Evolutionary conservation across 2,329 filamentous ascomycete species (phyloP), one percentile per base, ranked within the genome.

Genomic region (Nothophaeocryptopus gaeumannii): DNA sequence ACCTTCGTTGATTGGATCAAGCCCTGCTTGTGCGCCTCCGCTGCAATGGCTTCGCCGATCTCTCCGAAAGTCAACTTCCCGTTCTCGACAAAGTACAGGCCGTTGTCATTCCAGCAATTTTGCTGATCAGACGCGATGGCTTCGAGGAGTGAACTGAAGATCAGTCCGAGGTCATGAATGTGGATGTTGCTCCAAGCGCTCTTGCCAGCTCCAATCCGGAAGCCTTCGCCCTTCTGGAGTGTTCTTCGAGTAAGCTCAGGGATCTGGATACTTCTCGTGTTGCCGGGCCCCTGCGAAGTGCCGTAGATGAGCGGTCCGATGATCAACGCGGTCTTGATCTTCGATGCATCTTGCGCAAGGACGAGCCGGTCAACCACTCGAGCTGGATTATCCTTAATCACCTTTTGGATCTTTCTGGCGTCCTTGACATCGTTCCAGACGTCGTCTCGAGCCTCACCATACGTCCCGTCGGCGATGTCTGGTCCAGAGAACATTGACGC

Each of bases 331-430:
- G 79, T 80, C 62, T 78, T 81, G 8, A 83, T 72, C 0, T 67
- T 68, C 3, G 71, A 11, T 15, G 45, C 30, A 11, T 47, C 37
- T 68, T 1, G 70, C 0, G 63, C 70, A 0, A 84, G 69, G n/a
- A 88, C 78, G 26, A 86, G 73, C 63, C 81, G 78, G 67, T 90
- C 86, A 3, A 88, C 78, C 60, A 82, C 72, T 12, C 84, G 78
- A 69, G 34, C 37, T 13, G 47, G 47, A 29, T 50, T 45, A 8
- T 50, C 15, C 7, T 32, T 15, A n/a, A 50, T 50, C 9, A 50
- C 15, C 14, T 32, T 38, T 2, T 26, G 26, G 1, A 45, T 50
- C 41, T 45, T 45, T 5, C 39, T 40, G 9, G 40, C 30, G 26
- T 45, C 47, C 8, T 45, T 31, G 5, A 50, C 12, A 58, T 86